A percentile compares a stretch with the other conserved stretches of the same genome.
These are phyloP conservation scores for Teunomyces cretensis DNA, from an alignment of 805 yeast genomes.

Conservation along the genomic window DNA sequence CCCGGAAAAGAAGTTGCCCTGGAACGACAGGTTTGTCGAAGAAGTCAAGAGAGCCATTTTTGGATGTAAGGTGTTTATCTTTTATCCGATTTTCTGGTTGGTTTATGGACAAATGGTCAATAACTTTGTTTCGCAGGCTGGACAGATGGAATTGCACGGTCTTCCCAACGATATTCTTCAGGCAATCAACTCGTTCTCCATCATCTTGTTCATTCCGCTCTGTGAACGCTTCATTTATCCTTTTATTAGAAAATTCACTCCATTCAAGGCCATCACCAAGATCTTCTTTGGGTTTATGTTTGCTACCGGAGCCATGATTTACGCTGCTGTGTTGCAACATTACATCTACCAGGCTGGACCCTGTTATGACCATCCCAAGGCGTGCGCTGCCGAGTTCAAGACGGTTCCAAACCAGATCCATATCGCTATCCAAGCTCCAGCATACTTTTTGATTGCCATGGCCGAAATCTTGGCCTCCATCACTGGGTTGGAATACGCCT, in stretches of 20 bases:
- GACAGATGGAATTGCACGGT: constrained; percentile 68
- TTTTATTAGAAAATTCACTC: constrained; percentile 41
- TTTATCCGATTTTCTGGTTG: constrained; percentile 72
- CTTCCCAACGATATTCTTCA: constrained; percentile 79
- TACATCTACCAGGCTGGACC: constrained; percentile 68
- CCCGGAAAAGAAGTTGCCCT: constrained; percentile 46
- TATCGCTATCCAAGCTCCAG: constrained; percentile 67
- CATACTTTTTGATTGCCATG: constrained; percentile 68
- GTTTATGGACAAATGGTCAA: constrained; percentile 69
- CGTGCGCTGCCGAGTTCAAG: constrained; percentile 40
- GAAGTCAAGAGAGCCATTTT: constrained; percentile 62
- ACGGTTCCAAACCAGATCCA: constrained; percentile 54
- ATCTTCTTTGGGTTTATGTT: constrained; percentile 68
- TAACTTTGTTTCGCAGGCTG: constrained; percentile 73
- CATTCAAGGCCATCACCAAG: constrained; percentile 68
- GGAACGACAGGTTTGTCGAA: constrained; percentile 72
- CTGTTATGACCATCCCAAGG: constrained; percentile 61
- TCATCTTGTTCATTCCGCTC: constrained; percentile 73
- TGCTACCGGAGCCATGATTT: constrained; percentile 64
- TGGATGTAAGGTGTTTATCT: constrained; percentile 71
- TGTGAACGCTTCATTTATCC: constrained; percentile 55
- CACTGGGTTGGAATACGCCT: constrained; percentile 83
- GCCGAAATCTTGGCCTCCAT: constrained; percentile 77
- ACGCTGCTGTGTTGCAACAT: constrained; percentile 73
- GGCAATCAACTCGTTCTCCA: constrained; percentile 70